Evolutionary conservation across 1,284 basidiomycete species (phyloP), one percentile per base, ranked within the genome.

Genomic region (Meira miltonrushii): DNA sequence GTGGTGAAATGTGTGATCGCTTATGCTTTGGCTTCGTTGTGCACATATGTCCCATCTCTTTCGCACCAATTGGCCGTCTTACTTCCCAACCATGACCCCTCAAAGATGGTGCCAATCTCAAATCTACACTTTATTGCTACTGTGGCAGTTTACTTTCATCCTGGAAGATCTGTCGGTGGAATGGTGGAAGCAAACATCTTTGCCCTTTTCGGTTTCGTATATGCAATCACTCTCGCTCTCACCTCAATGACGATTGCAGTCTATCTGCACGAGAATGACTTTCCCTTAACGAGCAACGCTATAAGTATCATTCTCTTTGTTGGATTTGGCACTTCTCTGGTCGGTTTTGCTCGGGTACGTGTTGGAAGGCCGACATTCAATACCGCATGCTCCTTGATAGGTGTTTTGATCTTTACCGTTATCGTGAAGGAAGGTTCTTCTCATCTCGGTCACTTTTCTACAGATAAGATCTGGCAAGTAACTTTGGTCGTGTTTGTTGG

Each of bases 121-220:
- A 49, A 87, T 85, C 62, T 90, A 86, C 92, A 94, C 80, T 87
- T 94, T 87, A 87, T 94, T 10, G 90, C 92, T 1, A 93, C 92
- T 1, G 87, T 91, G 19, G 79, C 87, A 83, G 80, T 82, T 80
- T 69, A 67, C 72, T 82, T 80, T 60, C 80, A 81, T 53, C 81
- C 81, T 0, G 81, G 80, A 61, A 92, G 92, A 71, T 91, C 90
- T 0, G 81, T 88, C 12, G 92, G 92, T 11, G 88, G 84, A 2
- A 96, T 97, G 93, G 79, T 94, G 41, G 90, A 93, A 78, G 89
- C 90, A 8, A 86, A 92, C 74, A 77, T 87, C 12, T 92, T 84
- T 78, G 90, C 88, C 69, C 65, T 88, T 39, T 82, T 87, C 60
- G 88, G 88, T 0, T 82, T 90, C 15, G 55, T 86, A 1, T 92